phyloP scores from a whole-genome alignment of 2,329 filamentous ascomycete genomes.

The Talaromyces sp. region DNA sequence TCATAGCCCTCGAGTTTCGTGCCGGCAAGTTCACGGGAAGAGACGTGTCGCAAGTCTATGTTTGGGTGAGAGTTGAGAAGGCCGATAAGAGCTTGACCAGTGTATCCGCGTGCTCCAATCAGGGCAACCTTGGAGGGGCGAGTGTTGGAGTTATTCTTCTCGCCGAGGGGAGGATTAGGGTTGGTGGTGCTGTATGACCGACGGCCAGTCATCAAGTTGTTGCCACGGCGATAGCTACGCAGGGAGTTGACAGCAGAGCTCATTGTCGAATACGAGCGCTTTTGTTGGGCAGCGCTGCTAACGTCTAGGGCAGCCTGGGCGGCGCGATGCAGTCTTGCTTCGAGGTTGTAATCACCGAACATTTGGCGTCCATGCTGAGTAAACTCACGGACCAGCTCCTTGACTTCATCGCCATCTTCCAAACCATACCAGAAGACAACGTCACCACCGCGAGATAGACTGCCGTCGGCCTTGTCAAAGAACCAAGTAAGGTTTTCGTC shows the following conservation, averaged over 20 bases:
- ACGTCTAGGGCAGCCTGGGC: conserved; percentile 64
- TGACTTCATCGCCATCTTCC: conserved; percentile 74
- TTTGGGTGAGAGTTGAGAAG: conserved; percentile 83
- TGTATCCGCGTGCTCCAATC: conserved; percentile 90
- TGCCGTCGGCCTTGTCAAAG: conserved; percentile 94
- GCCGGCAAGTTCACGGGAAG: conserved; percentile 84
- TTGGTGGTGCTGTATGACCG: conserved; percentile 56
- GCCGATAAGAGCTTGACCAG: conserved; percentile 82
- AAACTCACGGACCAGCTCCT: conserved; percentile 80
- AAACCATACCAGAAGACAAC: conserved; percentile 97
- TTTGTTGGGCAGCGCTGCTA: conserved; percentile 53
- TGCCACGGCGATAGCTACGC: conserved; percentile 28
- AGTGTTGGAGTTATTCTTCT: conserved; percentile 80
- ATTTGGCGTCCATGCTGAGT: conserved; percentile 75
- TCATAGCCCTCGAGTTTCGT: conserved; percentile 84
- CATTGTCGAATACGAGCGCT: conserved; percentile 63
- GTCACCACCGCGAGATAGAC: conserved; percentile 76
- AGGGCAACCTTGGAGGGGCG: conserved; percentile 75
- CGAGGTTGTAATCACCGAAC: conserved; percentile 84
- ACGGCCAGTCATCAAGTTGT: conserved; percentile 25
- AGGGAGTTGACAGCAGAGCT: conserved; percentile 30
- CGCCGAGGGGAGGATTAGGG: conserved; percentile 84
- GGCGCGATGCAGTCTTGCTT: conserved; percentile 75
- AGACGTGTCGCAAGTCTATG: conserved; percentile 87
- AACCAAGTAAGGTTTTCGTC: conserved; percentile 98